phyloP scores from a whole-genome alignment of 169 alveolate species.

The Cryptosporidium tyzzeri region DNA sequence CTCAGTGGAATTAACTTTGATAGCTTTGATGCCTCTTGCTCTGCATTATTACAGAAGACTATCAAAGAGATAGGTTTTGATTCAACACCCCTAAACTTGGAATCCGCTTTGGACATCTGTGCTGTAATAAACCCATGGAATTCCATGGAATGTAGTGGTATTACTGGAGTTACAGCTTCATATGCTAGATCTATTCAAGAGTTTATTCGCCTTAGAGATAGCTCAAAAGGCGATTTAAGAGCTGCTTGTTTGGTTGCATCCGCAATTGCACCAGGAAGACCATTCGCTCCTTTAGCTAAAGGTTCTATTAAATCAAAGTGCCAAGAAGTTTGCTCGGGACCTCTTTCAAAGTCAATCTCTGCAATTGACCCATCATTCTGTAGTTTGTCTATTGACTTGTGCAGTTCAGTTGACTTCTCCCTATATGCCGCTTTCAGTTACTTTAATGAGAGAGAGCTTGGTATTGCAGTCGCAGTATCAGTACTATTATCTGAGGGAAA shows the following conservation, averaged over 20 bases:
- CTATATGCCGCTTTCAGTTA: conserved; percentile 8
- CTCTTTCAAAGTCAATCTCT: neutral
- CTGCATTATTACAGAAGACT: neutral
- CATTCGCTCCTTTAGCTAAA: conserved; percentile 36
- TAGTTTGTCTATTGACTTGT: conserved; percentile 22
- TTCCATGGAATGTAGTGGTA: conserved; percentile 73
- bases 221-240: conserved; percentile 37
- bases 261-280: conserved; percentile 60
- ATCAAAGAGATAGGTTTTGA: neutral
- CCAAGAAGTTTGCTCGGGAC: conserved; percentile 42
- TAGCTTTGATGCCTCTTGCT: conserved; percentile 28
- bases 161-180: conserved; percentile 33
- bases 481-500: conserved; percentile 24
- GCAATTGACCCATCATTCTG: conserved; percentile 36
- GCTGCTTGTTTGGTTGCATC: conserved; percentile 55
- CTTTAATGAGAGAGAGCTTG: conserved; percentile 3
- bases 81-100: neutral
- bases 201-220: neutral
- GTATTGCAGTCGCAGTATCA: conserved; percentile 57
- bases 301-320: conserved; percentile 48
- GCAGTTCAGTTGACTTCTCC: conserved; percentile 39
- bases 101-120: conserved; percentile 53
- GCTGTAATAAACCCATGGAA: conserved; percentile 61
- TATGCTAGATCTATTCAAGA: conserved; percentile 56
- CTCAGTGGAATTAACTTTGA: neutral